Evolutionary conservation across 768 basidiomycete species (phyloP).

Genomic region (Auricularia sp.): DNA sequence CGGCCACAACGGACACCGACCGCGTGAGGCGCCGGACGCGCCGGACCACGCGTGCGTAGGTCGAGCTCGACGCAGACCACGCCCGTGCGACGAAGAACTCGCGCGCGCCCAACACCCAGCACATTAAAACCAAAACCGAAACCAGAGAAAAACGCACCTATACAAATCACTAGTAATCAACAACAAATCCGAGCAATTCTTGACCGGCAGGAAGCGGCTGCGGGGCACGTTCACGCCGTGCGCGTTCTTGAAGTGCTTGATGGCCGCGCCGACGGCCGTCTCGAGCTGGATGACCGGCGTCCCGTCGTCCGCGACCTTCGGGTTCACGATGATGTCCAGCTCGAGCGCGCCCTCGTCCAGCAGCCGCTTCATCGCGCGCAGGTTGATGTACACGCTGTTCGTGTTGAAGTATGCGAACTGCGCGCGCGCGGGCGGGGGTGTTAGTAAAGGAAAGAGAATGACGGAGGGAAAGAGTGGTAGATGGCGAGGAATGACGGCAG

Average conservation of each 20-base stretch:
- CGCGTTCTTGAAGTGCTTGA: conserved; percentile 87
- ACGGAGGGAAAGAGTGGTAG: no score
- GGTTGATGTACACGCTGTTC: conserved; percentile 73
- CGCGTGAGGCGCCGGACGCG: no score
- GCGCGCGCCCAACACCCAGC: no score
- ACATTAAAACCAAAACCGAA: no score
- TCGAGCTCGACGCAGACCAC: no score
- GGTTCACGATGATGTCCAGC: conserved; percentile 92
- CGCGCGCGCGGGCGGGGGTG: not conserved
- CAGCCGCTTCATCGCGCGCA: conserved; percentile 72
- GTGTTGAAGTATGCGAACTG: conserved; percentile 95
- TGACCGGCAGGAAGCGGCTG: conserved; percentile 85
- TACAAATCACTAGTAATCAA: conserved; percentile 91
- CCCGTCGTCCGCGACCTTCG: conserved; percentile 39
- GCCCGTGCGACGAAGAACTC: no score
- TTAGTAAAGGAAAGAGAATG: no score
- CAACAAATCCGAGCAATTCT: conserved; percentile 79
- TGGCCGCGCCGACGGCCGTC: conserved; percentile 88
- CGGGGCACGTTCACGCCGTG: conserved; percentile 94
- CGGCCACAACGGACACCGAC: no score
- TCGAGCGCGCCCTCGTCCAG: conserved; percentile 83
- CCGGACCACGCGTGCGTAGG: no score
- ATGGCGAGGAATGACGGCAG: no score
- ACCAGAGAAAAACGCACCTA: conserved; percentile 30
- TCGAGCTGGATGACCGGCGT: conserved; percentile 46